Base-by-base conservation (phyloP, 1,284 basidiomycete species). In the Apiotrichum sp. region DNA sequence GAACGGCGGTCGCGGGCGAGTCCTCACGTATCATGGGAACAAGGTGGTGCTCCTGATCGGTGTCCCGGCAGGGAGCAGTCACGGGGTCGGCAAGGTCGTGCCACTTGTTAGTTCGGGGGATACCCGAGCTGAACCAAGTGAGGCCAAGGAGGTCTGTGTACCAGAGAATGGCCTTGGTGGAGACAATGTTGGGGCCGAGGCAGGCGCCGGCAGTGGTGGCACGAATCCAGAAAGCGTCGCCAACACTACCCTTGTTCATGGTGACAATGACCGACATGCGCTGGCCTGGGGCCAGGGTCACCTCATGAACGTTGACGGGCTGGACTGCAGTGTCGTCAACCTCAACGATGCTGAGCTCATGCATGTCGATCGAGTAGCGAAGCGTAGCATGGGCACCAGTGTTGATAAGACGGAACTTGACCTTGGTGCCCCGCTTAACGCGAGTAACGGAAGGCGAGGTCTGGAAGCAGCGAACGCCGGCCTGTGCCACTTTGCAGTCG, bases 201-300 rank as follows among this genome's bases (percentile, higher is more conserved):
- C 56, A 55, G 14, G 34, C 45, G 11, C 44, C 33, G 7, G 65
- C 68, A 29, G 65, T 57, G 33, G 57, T 54, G 3, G 67, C 62
- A 11, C 74, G 64, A 9, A 76, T 57, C 62, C 63, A 74, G 55
- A 68, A 75, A 6, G 65, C 57, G 52, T 66, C 65, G 8, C 70
- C 70, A 4, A 43, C 55, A 0, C 34, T 38, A 43, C 72, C 68
- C 31, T 59, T 45, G 33, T 59, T 52, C 13, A 72, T 69, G 43
- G 69, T 58, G 34, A 76, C 44, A 32, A 74, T 53, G 35, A 66
- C 61, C 6, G 67, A 71, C 50, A 67, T 68, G 52, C 74, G 68
- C 56, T 75, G 67, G 0, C 65, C 71, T 0, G 60, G 55, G 2
- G 49, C 57, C 3, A 68, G 41, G 2, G 56, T 54, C 4, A 68